Base-by-base conservation (phyloP, 805 yeast genomes). In the Zygosaccharomyces siamensis region DNA sequence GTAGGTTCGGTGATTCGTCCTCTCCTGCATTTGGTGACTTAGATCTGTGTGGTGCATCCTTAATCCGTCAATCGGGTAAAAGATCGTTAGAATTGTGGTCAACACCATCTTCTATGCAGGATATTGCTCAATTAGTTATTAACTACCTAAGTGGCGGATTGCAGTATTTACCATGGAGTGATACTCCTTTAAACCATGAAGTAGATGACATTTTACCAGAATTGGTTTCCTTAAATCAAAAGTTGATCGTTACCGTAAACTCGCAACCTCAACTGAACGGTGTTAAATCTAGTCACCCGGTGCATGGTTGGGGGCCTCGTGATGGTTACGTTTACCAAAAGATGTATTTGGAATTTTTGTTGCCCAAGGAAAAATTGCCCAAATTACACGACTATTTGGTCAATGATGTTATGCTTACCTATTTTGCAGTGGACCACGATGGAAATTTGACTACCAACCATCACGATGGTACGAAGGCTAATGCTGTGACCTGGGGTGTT, bases 401-500 rank as follows among this genome's bases (percentile, higher is more conserved):
- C 3, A 75, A 75, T 45, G 70, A 73, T 53, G 73, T 76, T 36
- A 72, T 78, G 39, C 72, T 90, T 57, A 83, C 96, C 3, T 92
- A 80, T 69, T 90, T 89, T 63, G 84, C 90, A 4, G 89, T 87
- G 57, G 78, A 78, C 58, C 62, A 70, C 30, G 77, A 80, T 2
- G 80, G 78, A 38, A 68, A 79, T 37, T 72, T 89, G 41, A 47
- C 64, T 16, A 79, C 95, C 43, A 90, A 90, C 67, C 81, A 89
- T 42, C 77, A 77, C 21, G 82, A 79, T 39, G 87, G 83, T 49
- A 62, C 72, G 32, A 85, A 81, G 53, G 89, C 95, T 54, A 90
- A 88, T 63, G 97, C 98, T 7, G 97, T 92, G 48, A 92, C 98
- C 16, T 92, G 98, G 98, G 98, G 98, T 54, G 89, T 90, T 47